Evolutionary conservation across 345 rosid genomes (phyloP), one percentile per base, ranked within the genome.

Genomic region (Eucalyptus tenuipes): DNA sequence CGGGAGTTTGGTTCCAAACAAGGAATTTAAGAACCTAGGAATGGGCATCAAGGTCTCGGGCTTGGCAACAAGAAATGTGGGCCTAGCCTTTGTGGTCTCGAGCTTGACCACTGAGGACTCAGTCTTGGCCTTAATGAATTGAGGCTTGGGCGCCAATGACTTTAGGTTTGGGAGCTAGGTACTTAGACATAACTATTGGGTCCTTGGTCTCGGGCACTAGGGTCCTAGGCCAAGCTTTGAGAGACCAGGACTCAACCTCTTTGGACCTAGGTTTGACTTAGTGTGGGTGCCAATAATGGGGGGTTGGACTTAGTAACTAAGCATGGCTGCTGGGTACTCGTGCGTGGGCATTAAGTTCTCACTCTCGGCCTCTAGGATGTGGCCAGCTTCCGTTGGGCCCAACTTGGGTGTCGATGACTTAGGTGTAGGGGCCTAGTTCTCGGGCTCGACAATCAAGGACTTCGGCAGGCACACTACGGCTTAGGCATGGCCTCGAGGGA

Each of bases 401-500:
- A 66, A 1, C 42, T 37, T 31, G 5, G 22, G 33, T 6, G 22
- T 3, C 1, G 2, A 66, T 31, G 42, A 66, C 42, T 31, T 31
- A 31, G 42, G 79, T 0, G 5, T 0, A 16, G 2, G 79, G 79
- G 42, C 3, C 0, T 0, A 5, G 75, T 64, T n/a, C 40, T n/a
- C 5, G 3, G 3, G 75, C 75, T 14, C 0, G 5, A 16, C 20
- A n/a, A 8, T 68, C 79, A 31, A 31, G 79, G 42, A 33, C 79
- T 29, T 53, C 22, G 59, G 59, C 59, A 53, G 0, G 27, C 10
- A 22, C 27, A 53, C 59, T 22, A 53, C 20, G 59, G 31, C 66
- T 59, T 59, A 27, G 66, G 31, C 68, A 61, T 6, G 31, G 13
- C 25, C 25, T 71, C 4, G 2, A 71, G 81, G 45, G 81, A 33